Conservation (phyloP, 106 monocot genomes). For the Phalaenopsis equestris region DNA sequence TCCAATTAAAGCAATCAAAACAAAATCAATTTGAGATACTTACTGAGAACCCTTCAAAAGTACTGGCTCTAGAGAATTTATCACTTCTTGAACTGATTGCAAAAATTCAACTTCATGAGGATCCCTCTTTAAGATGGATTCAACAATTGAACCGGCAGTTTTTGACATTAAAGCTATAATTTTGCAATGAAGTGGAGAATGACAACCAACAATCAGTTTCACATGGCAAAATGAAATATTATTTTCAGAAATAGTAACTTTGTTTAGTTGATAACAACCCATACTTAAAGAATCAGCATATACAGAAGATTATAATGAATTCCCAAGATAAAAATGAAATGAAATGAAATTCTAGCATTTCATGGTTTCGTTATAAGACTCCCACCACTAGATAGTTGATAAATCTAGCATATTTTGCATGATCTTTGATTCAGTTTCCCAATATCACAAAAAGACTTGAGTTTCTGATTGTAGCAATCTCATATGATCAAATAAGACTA, state of each 20-base stretch:
- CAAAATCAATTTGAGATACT: slow-evolving; percentile 13
- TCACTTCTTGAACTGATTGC: slow-evolving; percentile 93
- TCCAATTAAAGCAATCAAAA: not conserved
- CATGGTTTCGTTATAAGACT: not conserved
- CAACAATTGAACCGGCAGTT: slow-evolving; percentile 90
- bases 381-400: not conserved
- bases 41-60: slow-evolving; percentile 91
- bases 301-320: not conserved
- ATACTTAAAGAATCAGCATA: slow-evolving; percentile 1
- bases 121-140: slow-evolving; percentile 80
- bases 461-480: no score
- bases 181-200: slow-evolving; percentile 12
- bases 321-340: not conserved
- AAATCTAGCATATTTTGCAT: not conserved
- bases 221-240: not conserved
- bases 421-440: slow-evolving; percentile 45
- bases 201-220: slow-evolving; percentile 18
- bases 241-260: slow-evolving; percentile 5
- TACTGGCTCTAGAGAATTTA: slow-evolving; percentile 90
- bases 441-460: not conserved
- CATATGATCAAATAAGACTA: not conserved
- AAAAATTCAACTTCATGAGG: slow-evolving; percentile 94
- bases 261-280: not conserved
- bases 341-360: not conserved
- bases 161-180: slow-evolving; percentile 83